Base-by-base conservation (phyloP, 805 yeast species). In the Wickerhamomyces ciferrii region DNA sequence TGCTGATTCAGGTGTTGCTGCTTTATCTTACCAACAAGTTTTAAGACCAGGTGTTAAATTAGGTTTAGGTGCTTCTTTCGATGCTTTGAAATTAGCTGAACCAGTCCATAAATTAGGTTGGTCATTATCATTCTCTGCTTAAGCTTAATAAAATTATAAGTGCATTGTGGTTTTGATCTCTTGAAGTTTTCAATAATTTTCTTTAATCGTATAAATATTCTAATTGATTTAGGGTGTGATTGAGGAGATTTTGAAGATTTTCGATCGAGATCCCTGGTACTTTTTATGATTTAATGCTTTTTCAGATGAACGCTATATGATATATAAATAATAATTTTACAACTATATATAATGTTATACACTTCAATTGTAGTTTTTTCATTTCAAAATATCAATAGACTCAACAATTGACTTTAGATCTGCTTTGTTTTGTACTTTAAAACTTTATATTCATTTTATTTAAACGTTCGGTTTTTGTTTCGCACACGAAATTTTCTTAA, bases 41-140 rank as follows among this genome's bases (percentile, higher is more conserved):
- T 80, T 94, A 71, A 87, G 92, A 78, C 95, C 95, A 52, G 97
- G 97, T 72, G 96, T 94, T 62, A 88, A 87, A 66, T 77, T 94
- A 62, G 99, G 99, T 70, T 80, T 94, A 56, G 99, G 99, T 79
- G 87, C 95, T 62, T 89, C 96, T 54, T 84, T 94, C 73, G 96
- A 94, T 72, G 96, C 97, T 63, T 81, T 91, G 72, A 87, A 92
- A 72, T 80, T 92, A 67, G 83, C 87, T 67, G 97, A 91, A 79
- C 88, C 97, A 55, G 96, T 94, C 65, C 99, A 94, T 84, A 91
- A 94, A 83, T 79, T 94, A 65, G 99, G 99, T 73, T 79, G 89
- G 76, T 88, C 96, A 48, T 79, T 94, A 70, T 80, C 96, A 55
- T 92, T 92, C 78, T 74, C 96, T 61, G 96, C 96, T 70, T 92